A percentile compares a stretch with the other conserved stretches of the same genome.
phyloP scores from a whole-genome alignment of 306 rosid genomes.

The Ziziphus jujuba region DNA sequence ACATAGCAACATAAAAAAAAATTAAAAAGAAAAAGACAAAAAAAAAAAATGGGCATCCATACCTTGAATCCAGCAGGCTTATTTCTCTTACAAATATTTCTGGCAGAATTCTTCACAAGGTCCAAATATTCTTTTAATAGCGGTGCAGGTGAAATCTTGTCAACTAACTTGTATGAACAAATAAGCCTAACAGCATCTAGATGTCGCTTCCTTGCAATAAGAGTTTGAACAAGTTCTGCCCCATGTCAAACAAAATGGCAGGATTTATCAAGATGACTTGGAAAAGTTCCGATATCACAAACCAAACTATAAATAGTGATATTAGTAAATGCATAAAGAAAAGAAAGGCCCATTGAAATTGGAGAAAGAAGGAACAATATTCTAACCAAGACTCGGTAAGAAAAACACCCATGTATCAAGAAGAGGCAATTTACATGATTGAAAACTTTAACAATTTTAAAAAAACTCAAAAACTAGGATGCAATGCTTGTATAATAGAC shows the following conservation, averaged over 20 bases:
- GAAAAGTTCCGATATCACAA: not conserved
- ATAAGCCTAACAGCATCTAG: constrained; percentile 55
- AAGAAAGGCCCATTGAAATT: not conserved
- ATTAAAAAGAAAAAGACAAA: too few species aligned
- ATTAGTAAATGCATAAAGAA: constrained; percentile 1
- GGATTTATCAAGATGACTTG: not conserved
- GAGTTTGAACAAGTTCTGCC: constrained; percentile 46
- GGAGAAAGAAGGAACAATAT: too few species aligned
- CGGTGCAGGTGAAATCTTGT: constrained; percentile 39
- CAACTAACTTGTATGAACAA: constrained; percentile 44
- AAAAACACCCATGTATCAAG: too few species aligned
- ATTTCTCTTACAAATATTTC: not conserved
- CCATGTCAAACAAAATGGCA: not conserved
- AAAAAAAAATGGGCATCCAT: not conserved
- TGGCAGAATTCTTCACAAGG: constrained; percentile 4
- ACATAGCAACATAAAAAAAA: not conserved
- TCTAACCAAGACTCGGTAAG: too few species aligned
- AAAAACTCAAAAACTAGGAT: too few species aligned
- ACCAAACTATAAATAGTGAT: constrained; percentile 4
- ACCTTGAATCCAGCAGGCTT: constrained; percentile 33
- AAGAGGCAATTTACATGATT: too few species aligned
- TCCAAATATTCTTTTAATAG: constrained; percentile 29
- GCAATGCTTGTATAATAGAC: too few species aligned
- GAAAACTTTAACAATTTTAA: too few species aligned
- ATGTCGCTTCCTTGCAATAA: constrained; percentile 35